phyloP scores from a whole-genome alignment of 495 filamentous ascomycete genomes.

The Penicillium bialowiezense region DNA sequence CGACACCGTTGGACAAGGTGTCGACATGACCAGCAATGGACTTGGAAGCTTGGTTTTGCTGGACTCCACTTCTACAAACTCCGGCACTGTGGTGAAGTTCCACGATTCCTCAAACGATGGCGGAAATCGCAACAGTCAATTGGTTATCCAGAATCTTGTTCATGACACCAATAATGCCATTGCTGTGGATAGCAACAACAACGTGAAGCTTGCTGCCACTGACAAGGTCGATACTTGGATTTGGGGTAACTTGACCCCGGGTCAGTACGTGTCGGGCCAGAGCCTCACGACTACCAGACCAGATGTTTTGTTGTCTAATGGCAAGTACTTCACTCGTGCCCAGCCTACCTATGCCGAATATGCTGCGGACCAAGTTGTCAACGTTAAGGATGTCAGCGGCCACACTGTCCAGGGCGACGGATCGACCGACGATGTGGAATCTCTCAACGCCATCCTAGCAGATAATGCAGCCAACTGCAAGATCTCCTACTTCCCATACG shows the following conservation, averaged over 20 bases:
- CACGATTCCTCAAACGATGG: conserved; percentile 36
- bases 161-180: conserved; percentile 23
- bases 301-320: conserved; percentile 16
- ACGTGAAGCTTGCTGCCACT: conserved; percentile 47
- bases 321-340: conserved; percentile 22
- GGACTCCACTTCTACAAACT: conserved; percentile 40
- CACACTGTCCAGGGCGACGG: conserved; percentile 17
- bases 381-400: conserved; percentile 13
- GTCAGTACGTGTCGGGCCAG: conserved; percentile 24
- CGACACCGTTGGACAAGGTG: conserved; percentile 23
- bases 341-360: conserved; percentile 49
- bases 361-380: conserved; percentile 22
- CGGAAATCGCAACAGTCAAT: conserved; percentile 26
- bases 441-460: conserved; percentile 45
- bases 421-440: conserved; percentile 12
- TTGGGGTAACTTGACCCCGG: conserved; percentile 32
- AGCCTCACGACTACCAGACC: conserved; percentile 19
- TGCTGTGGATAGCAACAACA: conserved; percentile 27
- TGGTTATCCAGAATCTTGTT: conserved; percentile 32
- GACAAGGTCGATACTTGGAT: conserved; percentile 39
- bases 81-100: conserved; percentile 49
- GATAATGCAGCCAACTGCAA: conserved; percentile 18
- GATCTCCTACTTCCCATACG: conserved; percentile 55
- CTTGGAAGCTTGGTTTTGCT: conserved; percentile 55
- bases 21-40: conserved; percentile 27